Evolutionary conservation across 108 stramenopile species (phyloP).

Genomic region (Pseudonitzschia pungens): DNA sequence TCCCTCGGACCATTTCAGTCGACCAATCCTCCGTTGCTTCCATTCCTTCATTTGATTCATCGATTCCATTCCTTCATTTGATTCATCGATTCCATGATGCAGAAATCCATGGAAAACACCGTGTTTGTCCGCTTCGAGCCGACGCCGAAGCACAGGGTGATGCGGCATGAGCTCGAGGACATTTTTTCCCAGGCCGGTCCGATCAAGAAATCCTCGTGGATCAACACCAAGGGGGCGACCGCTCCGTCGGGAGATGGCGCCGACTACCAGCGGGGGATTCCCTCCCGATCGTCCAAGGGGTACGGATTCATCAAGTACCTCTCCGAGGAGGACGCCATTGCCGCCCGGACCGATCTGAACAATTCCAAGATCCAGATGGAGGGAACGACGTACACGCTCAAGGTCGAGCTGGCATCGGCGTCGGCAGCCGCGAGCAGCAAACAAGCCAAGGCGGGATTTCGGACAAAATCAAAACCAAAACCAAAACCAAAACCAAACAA

Average conservation of each 20-base stretch:
- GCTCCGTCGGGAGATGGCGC: conserved; percentile 8
- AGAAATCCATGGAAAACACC: conserved; percentile 51
- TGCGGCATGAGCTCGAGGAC: conserved; percentile 69
- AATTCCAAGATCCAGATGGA: conserved; percentile 55
- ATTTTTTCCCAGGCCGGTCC: conserved; percentile 83
- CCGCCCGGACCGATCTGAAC: conserved; percentile 46
- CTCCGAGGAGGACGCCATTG: conserved; percentile 59
- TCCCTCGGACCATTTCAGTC: too few relatives aligned
- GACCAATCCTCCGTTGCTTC: too few relatives aligned
- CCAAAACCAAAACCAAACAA: too few relatives aligned
- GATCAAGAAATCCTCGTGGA: conserved; percentile 79
- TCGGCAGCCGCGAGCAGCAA: conserved; percentile 18
- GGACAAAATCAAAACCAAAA: too few relatives aligned
- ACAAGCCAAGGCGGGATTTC: background rate
- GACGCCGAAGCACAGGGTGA: conserved; percentile 51
- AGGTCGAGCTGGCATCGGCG: conserved; percentile 57
- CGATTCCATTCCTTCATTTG: too few relatives aligned
- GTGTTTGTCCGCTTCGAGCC: conserved; percentile 83
- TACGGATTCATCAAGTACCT: conserved; percentile 84
- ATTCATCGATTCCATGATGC: too few relatives aligned
- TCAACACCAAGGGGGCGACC: conserved; percentile 34
- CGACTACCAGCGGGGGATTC: conserved; percentile 12
- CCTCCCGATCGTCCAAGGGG: conserved; percentile 24
- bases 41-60: too few relatives aligned
- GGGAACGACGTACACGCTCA: conserved; percentile 45